These are phyloP conservation scores for Solanum tacnaense DNA, from an alignment of 257 asterid species.

Conservation along the genomic window DNA sequence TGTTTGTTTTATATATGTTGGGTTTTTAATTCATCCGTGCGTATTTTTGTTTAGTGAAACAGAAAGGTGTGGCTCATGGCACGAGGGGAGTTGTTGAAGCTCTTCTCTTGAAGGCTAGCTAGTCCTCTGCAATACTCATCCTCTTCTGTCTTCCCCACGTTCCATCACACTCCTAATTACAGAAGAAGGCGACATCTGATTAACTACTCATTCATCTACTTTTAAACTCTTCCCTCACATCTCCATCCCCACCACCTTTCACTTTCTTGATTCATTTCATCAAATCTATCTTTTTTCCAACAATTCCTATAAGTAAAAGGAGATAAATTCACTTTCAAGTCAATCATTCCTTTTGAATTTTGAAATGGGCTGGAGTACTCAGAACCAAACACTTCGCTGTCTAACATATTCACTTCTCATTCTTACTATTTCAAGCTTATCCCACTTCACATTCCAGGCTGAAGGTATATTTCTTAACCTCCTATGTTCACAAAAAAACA, in stretches of 20 bases:
- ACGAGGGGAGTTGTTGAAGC: conserved; percentile 12
- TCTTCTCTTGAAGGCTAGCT: neutral
- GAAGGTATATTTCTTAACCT: conserved; percentile 27
- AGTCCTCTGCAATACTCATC: conserved; percentile 8
- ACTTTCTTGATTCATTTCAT: neutral
- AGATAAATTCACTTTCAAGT: neutral
- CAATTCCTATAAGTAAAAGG: neutral
- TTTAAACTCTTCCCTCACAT: conserved; percentile 8
- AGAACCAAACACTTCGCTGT: conserved; percentile 4
- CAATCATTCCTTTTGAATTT: neutral
- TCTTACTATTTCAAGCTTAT: conserved; percentile 20
- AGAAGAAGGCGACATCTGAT: conserved; percentile 7
- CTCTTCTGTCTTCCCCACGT: conserved; percentile 30
- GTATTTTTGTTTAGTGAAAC: neutral
- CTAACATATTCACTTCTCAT: conserved; percentile 21
- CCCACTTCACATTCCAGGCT: conserved; percentile 23
- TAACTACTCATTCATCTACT: conserved; percentile 2
- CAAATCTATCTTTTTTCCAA: neutral
- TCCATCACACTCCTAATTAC: conserved; percentile 26
- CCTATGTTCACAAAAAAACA: neutral
- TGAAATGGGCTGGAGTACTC: conserved; percentile 24
- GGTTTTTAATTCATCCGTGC: neutral
- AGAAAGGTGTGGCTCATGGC: conserved; percentile 10
- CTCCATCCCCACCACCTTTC: conserved; percentile 9
- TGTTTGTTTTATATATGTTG: neutral